Evolutionary conservation across 2,329 filamentous ascomycete species (phyloP).

Genomic region (Leptoxyphium fumago): DNA sequence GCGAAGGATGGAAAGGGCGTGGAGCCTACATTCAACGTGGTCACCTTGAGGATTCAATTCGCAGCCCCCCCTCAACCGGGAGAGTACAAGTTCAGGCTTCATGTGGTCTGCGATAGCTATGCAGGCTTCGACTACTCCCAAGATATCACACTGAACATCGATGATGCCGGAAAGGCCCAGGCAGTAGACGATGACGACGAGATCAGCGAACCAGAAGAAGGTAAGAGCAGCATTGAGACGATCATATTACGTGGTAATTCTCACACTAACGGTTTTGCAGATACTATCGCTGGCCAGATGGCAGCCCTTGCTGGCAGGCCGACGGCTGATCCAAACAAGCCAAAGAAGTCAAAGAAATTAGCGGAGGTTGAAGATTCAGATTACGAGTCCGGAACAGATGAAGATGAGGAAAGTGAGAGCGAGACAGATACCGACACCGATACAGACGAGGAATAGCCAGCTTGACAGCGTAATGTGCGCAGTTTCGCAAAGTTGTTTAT

Average conservation of each 20-base stretch:
- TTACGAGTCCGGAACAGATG: conserved; percentile 23
- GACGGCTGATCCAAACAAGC: conserved; percentile 12
- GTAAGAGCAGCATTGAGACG: conserved; percentile 38
- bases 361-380: conserved; percentile 22
- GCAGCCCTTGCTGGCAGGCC: conserved; percentile 21
- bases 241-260: not conserved
- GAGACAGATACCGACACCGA: conserved; percentile 57
- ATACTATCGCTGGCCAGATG: conserved; percentile 24
- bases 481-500: too few relatives aligned
- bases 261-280: conserved; percentile 10
- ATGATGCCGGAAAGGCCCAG: conserved; percentile 73
- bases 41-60: conserved; percentile 95
- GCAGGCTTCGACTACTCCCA: conserved; percentile 85
- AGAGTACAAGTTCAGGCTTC: conserved; percentile 88
- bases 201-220: conserved; percentile 95
- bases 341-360: conserved; percentile 8
- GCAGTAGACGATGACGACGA: conserved; percentile 61
- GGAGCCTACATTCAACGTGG: conserved; percentile 83
- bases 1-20: conserved; percentile 33
- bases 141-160: conserved; percentile 77
- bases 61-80: conserved; percentile 84
- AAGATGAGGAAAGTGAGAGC: conserved; percentile 23
- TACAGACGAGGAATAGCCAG: conserved; percentile 50
- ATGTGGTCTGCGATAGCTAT: conserved; percentile 88
- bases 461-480: too few relatives aligned